Conservation (phyloP, 1,284 basidiomycete species). For the Taiwanofungus camphoratus region DNA sequence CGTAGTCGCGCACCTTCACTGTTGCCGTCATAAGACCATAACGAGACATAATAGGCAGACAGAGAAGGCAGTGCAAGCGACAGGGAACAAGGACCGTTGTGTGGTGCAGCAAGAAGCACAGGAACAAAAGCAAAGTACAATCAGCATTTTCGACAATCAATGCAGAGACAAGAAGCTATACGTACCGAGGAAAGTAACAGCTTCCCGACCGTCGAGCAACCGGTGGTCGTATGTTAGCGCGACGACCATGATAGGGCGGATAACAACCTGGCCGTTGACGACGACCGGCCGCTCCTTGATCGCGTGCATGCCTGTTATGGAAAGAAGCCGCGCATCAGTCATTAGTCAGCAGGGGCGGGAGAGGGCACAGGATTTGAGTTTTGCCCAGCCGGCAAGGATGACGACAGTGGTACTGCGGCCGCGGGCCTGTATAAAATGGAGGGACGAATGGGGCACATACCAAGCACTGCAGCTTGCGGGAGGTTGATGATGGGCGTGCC, state of each 20-base stretch:
- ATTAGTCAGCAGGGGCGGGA: no score
- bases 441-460: conserved; percentile 31
- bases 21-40: conserved; percentile 4
- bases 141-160: background rate
- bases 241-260: conserved; percentile 95
- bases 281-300: conserved; percentile 95
- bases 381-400: no score
- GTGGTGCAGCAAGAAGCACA: conserved; percentile 11
- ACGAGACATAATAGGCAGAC: background rate
- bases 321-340: conserved; percentile 1
- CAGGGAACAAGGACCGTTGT: no score
- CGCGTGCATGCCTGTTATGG: conserved; percentile 77
- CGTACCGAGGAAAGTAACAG: conserved; percentile 94
- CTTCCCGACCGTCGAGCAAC: conserved; percentile 93
- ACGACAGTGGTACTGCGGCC: conserved; percentile 7
- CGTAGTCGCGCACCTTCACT: conserved; percentile 70
- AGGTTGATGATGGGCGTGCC: conserved; percentile 98
- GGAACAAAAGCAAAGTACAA: conserved; percentile 4
- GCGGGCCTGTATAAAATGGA: background rate
- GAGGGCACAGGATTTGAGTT: no score
- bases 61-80: conserved; percentile 9
- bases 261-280: conserved; percentile 90
- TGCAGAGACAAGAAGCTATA: conserved; percentile 12
- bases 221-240: conserved; percentile 96
- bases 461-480: conserved; percentile 91